These are phyloP conservation scores for Citrus cavaleriei DNA, from an alignment of 345 rosid genomes.

Conservation along the genomic window DNA sequence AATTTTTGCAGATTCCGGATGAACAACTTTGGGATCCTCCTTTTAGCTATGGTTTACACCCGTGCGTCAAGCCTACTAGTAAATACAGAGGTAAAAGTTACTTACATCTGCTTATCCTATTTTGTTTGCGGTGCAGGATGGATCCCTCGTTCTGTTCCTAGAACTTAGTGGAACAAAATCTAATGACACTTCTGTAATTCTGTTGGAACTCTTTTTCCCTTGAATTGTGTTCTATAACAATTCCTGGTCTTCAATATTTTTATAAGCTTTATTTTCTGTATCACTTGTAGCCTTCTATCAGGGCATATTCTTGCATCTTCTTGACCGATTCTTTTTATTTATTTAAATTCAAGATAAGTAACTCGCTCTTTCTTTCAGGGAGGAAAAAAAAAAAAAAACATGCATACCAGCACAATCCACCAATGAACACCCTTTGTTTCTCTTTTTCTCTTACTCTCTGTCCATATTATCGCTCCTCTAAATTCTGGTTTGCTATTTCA, in stretches of 20 bases:
- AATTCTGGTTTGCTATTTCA: conserved; percentile 26
- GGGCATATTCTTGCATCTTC: neutral
- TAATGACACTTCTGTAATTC: neutral
- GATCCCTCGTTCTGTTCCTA: neutral
- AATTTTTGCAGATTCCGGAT: conserved; percentile 34
- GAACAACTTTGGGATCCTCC: conserved; percentile 65
- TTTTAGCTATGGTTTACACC: conserved; percentile 57
- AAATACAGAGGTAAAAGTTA: conserved; percentile 51
- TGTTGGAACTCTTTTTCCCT: neutral
- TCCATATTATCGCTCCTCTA: neutral
- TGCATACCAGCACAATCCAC: neutral
- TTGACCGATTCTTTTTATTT: neutral
- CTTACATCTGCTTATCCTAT: neutral
- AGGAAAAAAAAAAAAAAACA: too few species aligned
- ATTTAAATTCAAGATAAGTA: neutral
- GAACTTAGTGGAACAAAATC: neutral
- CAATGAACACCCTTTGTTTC: neutral
- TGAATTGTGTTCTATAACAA: neutral
- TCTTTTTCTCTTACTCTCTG: neutral
- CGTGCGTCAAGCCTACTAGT: conserved; percentile 62
- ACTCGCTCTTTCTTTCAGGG: neutral
- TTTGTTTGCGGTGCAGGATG: neutral
- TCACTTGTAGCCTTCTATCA: neutral
- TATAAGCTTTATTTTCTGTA: neutral
- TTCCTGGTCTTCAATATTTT: neutral